Base-by-base conservation (phyloP, 306 rosid species). In the Oxytropis ochrocephala region DNA sequence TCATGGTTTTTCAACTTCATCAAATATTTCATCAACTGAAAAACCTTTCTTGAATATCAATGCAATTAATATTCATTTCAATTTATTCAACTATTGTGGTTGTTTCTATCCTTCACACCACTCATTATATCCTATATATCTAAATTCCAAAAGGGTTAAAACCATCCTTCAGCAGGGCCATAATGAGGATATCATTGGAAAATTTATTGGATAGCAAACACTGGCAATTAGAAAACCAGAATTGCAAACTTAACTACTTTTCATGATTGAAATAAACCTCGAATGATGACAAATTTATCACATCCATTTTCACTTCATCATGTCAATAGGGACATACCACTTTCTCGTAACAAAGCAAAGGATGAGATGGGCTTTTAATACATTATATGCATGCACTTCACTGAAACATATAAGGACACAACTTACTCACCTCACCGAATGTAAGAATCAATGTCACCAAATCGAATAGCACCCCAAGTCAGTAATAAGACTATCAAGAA, bases 391-490 rank as follows among this genome's bases (percentile, higher is more conserved):
- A 18, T 52, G 39, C 3, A 67, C 11, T 54, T 13, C 21, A 39
- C 47, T 72, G 11, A 57, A 36, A 56, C 42, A 77, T 16, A 59
- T 14, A 52, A 33, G 59, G 50, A 4, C 29, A 66, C 0, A 58
- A 78, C 1, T 14, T 58, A 30, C 80, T 69, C 57, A 81, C 85
- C 82, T 81, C 85, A 18, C 85, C 85, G 1, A 81, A 78, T 69
- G 69, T 68, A 74, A 81, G 82, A 56, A 81, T 81, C 38, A 81
- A 69, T 4, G 85, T 78, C 39, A 81, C 85, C 0, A 81, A 41
- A 81, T 81, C 44, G 68, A 59, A 81, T 81, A 8, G 85, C 85
- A 7, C 82, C 85, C 85, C 85, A 81, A 0, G 85, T n/a, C 85
- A n/a, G 85, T 73, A 67, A 81, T 80, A 73, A 81, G 78, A 51